Evolutionary conservation across 2,329 filamentous ascomycete genomes (phyloP).

Genomic region (Talaromyces sp.): DNA sequence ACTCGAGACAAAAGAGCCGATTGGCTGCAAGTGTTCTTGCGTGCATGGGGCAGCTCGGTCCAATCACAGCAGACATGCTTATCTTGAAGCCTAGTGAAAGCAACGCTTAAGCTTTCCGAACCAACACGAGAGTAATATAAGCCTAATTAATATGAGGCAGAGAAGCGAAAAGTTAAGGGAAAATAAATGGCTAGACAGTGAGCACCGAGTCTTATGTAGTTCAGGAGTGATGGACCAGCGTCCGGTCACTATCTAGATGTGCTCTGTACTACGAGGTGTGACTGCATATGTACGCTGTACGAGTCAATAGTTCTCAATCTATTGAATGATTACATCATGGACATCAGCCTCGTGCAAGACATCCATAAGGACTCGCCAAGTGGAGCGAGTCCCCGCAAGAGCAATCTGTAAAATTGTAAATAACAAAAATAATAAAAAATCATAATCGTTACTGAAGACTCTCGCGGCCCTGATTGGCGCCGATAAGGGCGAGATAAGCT

Average conservation of each 20-base stretch:
- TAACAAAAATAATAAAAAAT: constrained; percentile 1
- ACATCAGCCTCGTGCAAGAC: not conserved
- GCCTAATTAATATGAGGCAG: no score
- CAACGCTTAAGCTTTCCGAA: not conserved
- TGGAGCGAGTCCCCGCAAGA: not conserved
- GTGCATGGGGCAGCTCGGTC: not conserved
- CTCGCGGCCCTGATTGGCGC: constrained; percentile 4
- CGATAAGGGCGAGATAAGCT: constrained; percentile 10
- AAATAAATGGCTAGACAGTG: not conserved
- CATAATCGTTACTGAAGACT: constrained; percentile 1
- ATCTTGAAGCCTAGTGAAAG: not conserved
- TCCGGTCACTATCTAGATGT: no score
- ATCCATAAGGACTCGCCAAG: not conserved
- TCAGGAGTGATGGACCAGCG: not conserved
- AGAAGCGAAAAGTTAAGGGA: not conserved
- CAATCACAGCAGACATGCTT: not conserved
- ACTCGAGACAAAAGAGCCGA: not conserved
- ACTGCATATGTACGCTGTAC: not conserved
- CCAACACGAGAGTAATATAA: not conserved
- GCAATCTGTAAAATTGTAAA: not conserved
- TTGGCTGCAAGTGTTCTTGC: not conserved
- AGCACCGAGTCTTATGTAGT: not conserved
- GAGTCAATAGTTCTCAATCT: not conserved
- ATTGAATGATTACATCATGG: not conserved
- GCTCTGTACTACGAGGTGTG: not conserved